phyloP scores from a whole-genome alignment of 805 yeast genomes.

The Sugiyamaella floridensis region DNA sequence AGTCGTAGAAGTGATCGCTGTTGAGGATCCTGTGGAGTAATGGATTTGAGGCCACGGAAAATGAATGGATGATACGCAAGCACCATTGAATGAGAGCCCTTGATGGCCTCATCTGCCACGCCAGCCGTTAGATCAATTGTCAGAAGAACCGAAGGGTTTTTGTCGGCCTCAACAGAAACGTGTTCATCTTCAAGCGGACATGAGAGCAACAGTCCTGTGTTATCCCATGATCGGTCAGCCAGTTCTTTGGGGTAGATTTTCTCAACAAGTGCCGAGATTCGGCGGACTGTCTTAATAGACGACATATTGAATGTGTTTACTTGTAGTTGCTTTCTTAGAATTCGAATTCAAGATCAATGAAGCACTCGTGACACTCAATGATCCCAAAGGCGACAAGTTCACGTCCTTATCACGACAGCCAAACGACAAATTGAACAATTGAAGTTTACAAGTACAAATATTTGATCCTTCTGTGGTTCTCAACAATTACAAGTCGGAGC shows the following conservation, averaged over 20 bases:
- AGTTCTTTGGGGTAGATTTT: slow-evolving; percentile 69
- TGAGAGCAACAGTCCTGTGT: slow-evolving; percentile 85
- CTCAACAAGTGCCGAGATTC: slow-evolving; percentile 39
- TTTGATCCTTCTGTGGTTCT: too few species aligned
- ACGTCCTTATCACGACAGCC: too few species aligned
- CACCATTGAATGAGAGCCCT: slow-evolving; percentile 45
- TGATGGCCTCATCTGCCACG: slow-evolving; percentile 82
- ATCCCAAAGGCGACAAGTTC: too few species aligned
- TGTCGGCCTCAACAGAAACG: slow-evolving; percentile 23
- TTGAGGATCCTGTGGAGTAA: slow-evolving; percentile 68
- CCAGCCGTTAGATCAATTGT: slow-evolving; percentile 79
- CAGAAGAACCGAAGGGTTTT: slow-evolving; percentile 41
- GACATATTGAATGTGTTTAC: slow-evolving; percentile 4
- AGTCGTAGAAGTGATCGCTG: slow-evolving; percentile 68
- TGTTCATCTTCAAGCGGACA: slow-evolving; percentile 32
- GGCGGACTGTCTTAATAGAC: neutral
- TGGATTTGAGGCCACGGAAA: slow-evolving; percentile 75
- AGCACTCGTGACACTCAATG: too few species aligned
- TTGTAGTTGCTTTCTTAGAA: neutral
- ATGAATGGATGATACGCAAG: slow-evolving; percentile 91
- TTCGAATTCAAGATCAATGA: slow-evolving; percentile 1
- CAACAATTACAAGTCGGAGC: too few species aligned
- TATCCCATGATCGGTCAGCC: slow-evolving; percentile 92
- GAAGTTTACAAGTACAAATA: too few species aligned
- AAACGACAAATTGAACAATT: too few species aligned